Evolutionary conservation across 2,329 filamentous ascomycete genomes (phyloP).

Genomic region (Colletotrichum somersetense): DNA sequence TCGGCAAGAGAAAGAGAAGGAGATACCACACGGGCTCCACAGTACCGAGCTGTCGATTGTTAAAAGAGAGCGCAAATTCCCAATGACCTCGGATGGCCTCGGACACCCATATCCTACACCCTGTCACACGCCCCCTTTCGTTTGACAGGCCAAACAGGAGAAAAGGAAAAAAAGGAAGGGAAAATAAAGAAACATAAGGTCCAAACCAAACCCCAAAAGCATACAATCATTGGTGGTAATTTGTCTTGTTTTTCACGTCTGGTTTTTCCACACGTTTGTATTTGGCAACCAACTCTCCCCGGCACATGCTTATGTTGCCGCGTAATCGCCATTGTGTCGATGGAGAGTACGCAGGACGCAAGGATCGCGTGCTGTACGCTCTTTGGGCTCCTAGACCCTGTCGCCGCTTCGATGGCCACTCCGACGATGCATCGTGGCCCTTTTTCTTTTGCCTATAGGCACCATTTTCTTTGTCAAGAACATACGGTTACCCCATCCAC

Average conservation of each 20-base stretch:
- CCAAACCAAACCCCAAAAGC: slow-evolving; percentile 27
- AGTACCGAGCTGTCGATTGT: slow-evolving; percentile 46
- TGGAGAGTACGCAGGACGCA: not conserved
- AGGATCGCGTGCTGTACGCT: not conserved
- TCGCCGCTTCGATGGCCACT: not conserved
- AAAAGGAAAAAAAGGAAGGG: not conserved
- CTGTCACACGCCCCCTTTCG: not conserved
- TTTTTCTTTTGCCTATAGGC: slow-evolving; percentile 6
- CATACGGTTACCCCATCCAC: slow-evolving; percentile 27
- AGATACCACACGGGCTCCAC: slow-evolving; percentile 50
- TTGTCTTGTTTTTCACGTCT: slow-evolving; percentile 9
- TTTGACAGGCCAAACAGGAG: not conserved
- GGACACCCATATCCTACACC: not conserved
- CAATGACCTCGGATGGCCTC: slow-evolving; percentile 5
- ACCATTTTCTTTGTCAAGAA: slow-evolving; percentile 38
- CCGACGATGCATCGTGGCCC: slow-evolving; percentile 12
- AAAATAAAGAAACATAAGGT: slow-evolving; percentile 29
- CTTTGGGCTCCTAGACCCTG: not conserved
- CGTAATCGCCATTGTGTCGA: slow-evolving; percentile 17
- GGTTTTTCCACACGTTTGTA: slow-evolving; percentile 16
- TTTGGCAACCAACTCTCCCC: not conserved
- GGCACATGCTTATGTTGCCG: slow-evolving; percentile 1
- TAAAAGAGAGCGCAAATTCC: slow-evolving; percentile 9
- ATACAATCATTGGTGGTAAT: slow-evolving; percentile 33
- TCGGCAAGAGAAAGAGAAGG: slow-evolving; percentile 40